Evolutionary conservation across 257 asterid species (phyloP).

Genomic region (Lycium ferocissimum): DNA sequence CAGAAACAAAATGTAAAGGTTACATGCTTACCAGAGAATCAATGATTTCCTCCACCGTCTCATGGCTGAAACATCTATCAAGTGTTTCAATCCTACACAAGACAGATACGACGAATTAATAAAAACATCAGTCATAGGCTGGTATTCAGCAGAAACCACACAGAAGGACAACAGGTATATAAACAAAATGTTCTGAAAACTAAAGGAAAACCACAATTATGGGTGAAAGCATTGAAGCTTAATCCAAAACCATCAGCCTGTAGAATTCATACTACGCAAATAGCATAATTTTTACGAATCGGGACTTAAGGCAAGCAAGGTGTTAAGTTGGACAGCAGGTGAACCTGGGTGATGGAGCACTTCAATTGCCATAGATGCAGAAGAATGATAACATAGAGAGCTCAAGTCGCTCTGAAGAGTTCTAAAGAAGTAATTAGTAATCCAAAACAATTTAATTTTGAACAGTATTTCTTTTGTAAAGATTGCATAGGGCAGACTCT

Average conservation of each 20-base stretch:
- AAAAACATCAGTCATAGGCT: not conserved
- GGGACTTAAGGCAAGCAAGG: not conserved
- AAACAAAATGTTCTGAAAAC: not conserved
- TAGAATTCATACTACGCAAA: too few relatives aligned
- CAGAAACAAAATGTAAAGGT: not conserved
- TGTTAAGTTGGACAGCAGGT: too few relatives aligned
- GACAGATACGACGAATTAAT: too few relatives aligned
- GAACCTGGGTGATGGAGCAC: too few relatives aligned
- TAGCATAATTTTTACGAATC: not conserved
- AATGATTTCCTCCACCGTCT: slow-evolving; percentile 84
- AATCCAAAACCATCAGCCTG: not conserved
- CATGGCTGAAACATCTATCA: slow-evolving; percentile 85
- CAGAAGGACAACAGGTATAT: not conserved
- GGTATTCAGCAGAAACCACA: not conserved
- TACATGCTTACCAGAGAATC: slow-evolving; percentile 70
- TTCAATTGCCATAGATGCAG: not conserved
- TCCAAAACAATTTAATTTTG: not conserved
- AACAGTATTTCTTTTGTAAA: too few relatives aligned
- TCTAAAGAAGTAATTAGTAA: not conserved
- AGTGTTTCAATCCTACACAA: slow-evolving; percentile 66
- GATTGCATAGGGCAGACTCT: not conserved
- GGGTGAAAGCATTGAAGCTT: not conserved
- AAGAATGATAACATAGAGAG: not conserved
- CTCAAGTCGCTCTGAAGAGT: not conserved
- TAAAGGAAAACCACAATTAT: not conserved